Evolutionary conservation across 768 basidiomycete species (phyloP), one percentile per base, ranked within the genome.

Genomic region (Clitopilus passeckerianus): DNA sequence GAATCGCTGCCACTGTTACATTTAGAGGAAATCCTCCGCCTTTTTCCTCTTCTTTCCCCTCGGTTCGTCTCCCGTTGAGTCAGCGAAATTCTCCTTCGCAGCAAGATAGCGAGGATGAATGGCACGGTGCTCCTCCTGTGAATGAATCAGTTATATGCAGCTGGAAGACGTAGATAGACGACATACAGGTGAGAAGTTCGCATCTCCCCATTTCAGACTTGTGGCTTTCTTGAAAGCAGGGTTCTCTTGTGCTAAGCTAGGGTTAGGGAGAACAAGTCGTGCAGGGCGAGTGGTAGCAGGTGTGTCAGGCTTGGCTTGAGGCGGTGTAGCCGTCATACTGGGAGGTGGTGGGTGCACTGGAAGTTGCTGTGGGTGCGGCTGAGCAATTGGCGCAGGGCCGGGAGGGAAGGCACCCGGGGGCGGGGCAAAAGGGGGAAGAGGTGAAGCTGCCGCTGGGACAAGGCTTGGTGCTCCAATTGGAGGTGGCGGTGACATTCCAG

Each of bases 21-120:
- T 33, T 68, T 65, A 92, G 65, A 93, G 73, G 72, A 91, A 91
- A 71, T 94, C 93, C 72, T 93, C 91, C 33, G 93, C 93, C 64
- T 91, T 79, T 53, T 91, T 89, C 53, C 93, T 78, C 73, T 94
- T 94, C 77, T 86, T 91, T 53, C 91, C 91, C 63, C 89, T 82
- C 54, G 81, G 75, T 66, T 90, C 89, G 55, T 89, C 87, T 33
- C 64, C 66, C 23, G 54, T 58, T 53, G 67, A 61, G 34, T 66
- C 71, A 57, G 71, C 72, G 62, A 70, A 69, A 63, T 54, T 54
- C 20, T 81, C 70, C 68, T 79, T 78, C 57, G 78, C 70, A 71
- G 77, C 75, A 63, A 84, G 85, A 71, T 89, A 92, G 68, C 82
- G 86, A 9, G 79, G 65, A 58, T 86, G 74, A 56, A 80, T 78